Conservation (phyloP, 2,329 filamentous ascomycete genomes). For the Ambrosiella beaveri region DNA sequence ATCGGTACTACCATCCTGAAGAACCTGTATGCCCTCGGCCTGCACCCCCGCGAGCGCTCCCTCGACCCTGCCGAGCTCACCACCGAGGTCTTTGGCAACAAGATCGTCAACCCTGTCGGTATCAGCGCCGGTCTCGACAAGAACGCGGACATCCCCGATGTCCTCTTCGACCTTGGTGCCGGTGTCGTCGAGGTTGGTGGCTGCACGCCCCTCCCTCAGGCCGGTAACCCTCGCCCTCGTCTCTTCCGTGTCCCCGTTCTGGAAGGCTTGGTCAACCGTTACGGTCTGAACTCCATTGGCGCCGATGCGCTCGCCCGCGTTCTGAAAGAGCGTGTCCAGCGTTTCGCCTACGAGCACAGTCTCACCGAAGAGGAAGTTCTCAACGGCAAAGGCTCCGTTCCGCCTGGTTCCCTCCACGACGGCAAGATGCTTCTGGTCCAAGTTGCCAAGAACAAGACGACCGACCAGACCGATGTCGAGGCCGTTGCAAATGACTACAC, state of each 20-base stretch:
- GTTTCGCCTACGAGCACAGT: slow-evolving; percentile 56
- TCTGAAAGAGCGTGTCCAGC: slow-evolving; percentile 58
- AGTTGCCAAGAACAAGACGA: slow-evolving; percentile 92
- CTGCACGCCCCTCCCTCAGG: slow-evolving; percentile 70
- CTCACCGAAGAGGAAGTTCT: slow-evolving; percentile 58
- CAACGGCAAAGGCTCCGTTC: slow-evolving; percentile 58
- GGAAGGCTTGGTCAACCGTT: slow-evolving; percentile 84
- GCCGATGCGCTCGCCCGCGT: slow-evolving; percentile 72
- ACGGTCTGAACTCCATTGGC: slow-evolving; percentile 83
- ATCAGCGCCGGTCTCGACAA: slow-evolving; percentile 96
- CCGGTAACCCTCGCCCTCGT: slow-evolving; percentile 71
- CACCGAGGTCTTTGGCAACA: slow-evolving; percentile 53
- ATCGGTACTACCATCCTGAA: slow-evolving; percentile 55
- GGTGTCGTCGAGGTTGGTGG: slow-evolving; percentile 85
- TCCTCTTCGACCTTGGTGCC: slow-evolving; percentile 69
- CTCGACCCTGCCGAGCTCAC: slow-evolving; percentile 25
- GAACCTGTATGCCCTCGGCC: slow-evolving; percentile 50
- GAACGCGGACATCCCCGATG: slow-evolving; percentile 72
- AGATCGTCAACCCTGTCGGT: slow-evolving; percentile 69
- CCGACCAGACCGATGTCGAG: slow-evolving; percentile 65
- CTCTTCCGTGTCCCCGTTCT: slow-evolving; percentile 75
- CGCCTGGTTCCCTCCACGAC: slow-evolving; percentile 59
- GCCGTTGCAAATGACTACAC: slow-evolving; percentile 71
- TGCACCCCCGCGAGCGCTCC: slow-evolving; percentile 66
- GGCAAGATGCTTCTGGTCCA: slow-evolving; percentile 78